These are phyloP conservation scores for Suillus decipiens DNA, from an alignment of 768 basidiomycete genomes.

Conservation along the genomic window DNA sequence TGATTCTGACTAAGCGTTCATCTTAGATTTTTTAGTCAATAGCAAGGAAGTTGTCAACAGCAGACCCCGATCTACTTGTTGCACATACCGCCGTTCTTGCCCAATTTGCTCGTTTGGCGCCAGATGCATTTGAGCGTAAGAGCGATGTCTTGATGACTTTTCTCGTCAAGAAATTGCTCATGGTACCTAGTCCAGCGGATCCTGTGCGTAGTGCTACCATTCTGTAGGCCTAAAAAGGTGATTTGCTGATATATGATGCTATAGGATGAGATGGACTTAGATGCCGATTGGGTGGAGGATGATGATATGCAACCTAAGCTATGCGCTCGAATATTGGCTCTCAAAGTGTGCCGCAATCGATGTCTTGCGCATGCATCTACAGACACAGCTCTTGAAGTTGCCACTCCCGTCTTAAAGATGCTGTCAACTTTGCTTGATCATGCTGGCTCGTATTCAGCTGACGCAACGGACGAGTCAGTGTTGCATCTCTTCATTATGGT, in stretches of 20 bases:
- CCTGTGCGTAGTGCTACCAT: constrained; percentile 39
- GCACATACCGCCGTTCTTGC: constrained; percentile 72
- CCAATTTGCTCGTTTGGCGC: constrained; percentile 69
- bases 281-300: constrained; percentile 80
- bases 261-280: constrained; percentile 59
- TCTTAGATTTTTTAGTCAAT: constrained; percentile 49
- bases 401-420: constrained; percentile 77
- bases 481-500: constrained; percentile 7
- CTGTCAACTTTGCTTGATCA: constrained; percentile 69
- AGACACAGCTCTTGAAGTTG: constrained; percentile 63
- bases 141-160: constrained; percentile 75
- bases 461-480: constrained; percentile 50
- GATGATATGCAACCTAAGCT: constrained; percentile 57
- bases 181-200: constrained; percentile 50
- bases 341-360: constrained; percentile 85
- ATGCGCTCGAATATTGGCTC: constrained; percentile 66
- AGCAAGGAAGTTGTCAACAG: constrained; percentile 48
- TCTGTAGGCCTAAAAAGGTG: background rate
- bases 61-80: constrained; percentile 52
- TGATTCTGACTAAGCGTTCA: background rate
- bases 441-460: constrained; percentile 65
- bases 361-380: constrained; percentile 65
- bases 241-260: constrained; percentile 2
- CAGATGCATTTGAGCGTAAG: constrained; percentile 74
- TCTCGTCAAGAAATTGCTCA: constrained; percentile 69